Conservation (phyloP, 768 basidiomycete genomes). For the Leucocoprinus sp. region DNA sequence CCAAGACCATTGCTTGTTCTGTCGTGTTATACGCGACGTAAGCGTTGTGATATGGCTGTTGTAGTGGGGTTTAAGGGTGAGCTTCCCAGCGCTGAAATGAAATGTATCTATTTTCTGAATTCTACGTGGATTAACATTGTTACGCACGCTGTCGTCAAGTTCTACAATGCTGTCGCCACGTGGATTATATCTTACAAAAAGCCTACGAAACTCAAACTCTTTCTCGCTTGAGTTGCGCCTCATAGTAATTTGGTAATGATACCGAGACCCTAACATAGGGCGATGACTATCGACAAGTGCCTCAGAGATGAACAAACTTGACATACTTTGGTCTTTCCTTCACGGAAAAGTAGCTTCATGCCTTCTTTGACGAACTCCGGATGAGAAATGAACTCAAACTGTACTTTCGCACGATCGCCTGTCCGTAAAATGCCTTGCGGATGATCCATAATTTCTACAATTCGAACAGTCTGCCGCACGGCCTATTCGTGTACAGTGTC, state of each 20-base stretch:
- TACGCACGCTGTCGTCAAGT: conserved; percentile 1
- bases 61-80: background rate
- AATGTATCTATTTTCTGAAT: background rate
- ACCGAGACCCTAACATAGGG: conserved; percentile 54
- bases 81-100: background rate
- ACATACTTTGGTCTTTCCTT: conserved; percentile 89
- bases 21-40: too few relatives aligned
- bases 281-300: conserved; percentile 3
- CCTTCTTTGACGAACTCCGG: conserved; percentile 91
- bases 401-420: conserved; percentile 90
- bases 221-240: background rate
- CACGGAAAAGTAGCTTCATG: conserved; percentile 88
- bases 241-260: conserved; percentile 58
- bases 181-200: background rate
- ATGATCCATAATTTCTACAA: conserved; percentile 86
- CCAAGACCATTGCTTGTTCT: too few relatives aligned
- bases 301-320: background rate
- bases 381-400: conserved; percentile 89
- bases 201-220: background rate
- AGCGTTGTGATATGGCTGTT: too few relatives aligned
- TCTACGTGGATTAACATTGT: background rate
- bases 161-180: background rate
- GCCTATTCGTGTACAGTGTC: conserved; percentile 43
- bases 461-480: conserved; percentile 85
- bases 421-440: conserved; percentile 86